Conservation (phyloP, 352 stramenopile species). For the Porosira glacialis region DNA sequence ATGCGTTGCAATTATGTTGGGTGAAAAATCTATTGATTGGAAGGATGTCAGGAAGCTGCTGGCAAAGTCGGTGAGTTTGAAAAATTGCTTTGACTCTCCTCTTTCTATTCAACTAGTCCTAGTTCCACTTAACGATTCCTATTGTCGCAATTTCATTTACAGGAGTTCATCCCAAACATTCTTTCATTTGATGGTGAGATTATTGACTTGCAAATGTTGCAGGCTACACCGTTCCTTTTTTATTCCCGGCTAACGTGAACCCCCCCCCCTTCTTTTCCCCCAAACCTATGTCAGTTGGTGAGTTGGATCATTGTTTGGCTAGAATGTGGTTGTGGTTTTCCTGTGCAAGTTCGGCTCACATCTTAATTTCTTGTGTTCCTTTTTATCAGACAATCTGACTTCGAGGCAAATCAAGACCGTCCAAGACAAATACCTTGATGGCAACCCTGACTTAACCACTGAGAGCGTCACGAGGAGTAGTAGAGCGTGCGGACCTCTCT, state of each 20-base stretch:
- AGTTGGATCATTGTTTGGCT: too few relatives aligned
- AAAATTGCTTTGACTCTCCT: too few relatives aligned
- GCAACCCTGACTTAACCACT: constrained; percentile 81
- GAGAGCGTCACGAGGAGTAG: constrained; percentile 78
- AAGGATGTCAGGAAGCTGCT: constrained; percentile 96
- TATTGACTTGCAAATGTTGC: not conserved
- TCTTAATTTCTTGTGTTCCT: too few relatives aligned
- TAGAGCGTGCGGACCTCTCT: constrained; percentile 96
- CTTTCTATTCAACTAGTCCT: too few relatives aligned
- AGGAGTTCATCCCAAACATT: constrained; percentile 99
- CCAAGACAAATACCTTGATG: constrained; percentile 91
- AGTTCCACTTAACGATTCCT: too few relatives aligned
- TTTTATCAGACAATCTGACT: constrained; percentile 93
- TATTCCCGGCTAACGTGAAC: too few relatives aligned
- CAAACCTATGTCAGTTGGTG: too few relatives aligned
- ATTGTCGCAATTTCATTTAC: too few relatives aligned
- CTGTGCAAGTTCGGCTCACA: too few relatives aligned
- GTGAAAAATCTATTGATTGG: constrained; percentile 94
- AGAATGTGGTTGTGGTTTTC: too few relatives aligned
- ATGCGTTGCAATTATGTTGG: constrained; percentile 93
- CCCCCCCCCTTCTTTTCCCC: too few relatives aligned
- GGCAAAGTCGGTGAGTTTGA: constrained; percentile 86
- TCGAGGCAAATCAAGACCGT: constrained; percentile 91
- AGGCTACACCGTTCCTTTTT: too few relatives aligned
- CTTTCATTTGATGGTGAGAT: constrained; percentile 92